A percentile compares a stretch with the other conserved stretches of the same genome.
Evolutionary conservation across 164 flowering plant species (phyloP).

Genomic region (Magnolia sinica): DNA sequence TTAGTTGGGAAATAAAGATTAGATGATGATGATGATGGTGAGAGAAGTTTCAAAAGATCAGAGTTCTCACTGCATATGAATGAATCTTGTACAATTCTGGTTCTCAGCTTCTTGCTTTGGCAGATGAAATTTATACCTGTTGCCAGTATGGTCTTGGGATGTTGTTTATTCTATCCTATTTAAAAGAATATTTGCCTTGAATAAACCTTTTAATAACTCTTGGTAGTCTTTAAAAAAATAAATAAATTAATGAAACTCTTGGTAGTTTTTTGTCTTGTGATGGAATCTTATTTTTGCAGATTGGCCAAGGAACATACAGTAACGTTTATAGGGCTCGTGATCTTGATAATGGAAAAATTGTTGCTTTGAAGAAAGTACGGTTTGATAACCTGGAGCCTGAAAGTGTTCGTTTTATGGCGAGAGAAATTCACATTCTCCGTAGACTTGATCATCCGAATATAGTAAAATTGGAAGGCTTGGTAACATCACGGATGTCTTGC

Average conservation of each 20-base stretch:
- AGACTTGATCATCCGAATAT: conserved; percentile 92
- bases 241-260: background rate
- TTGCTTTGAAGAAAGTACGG: conserved; percentile 92
- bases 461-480: conserved; percentile 84
- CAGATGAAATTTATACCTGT: background rate
- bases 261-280: background rate
- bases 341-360: conserved; percentile 81
- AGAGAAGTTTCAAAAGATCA: background rate
- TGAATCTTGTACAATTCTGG: too few species aligned
- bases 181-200: background rate
- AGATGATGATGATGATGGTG: background rate
- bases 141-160: background rate
- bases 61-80: too few species aligned
- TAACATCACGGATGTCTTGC: conserved; percentile 86
- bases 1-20: too few species aligned
- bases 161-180: background rate
- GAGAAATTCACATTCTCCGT: conserved; percentile 88
- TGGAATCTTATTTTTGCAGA: conserved; percentile 41
- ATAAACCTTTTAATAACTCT: background rate
- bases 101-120: too few species aligned
- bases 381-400: conserved; percentile 93
- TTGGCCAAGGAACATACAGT: conserved; percentile 97
- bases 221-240: too few species aligned
- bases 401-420: conserved; percentile 96
- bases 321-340: conserved; percentile 91